Percentiles rank a stretch among this genome's conserved stretches.
Conservation (phyloP, 2,329 filamentous ascomycete genomes). For the Xylaria sp. region DNA sequence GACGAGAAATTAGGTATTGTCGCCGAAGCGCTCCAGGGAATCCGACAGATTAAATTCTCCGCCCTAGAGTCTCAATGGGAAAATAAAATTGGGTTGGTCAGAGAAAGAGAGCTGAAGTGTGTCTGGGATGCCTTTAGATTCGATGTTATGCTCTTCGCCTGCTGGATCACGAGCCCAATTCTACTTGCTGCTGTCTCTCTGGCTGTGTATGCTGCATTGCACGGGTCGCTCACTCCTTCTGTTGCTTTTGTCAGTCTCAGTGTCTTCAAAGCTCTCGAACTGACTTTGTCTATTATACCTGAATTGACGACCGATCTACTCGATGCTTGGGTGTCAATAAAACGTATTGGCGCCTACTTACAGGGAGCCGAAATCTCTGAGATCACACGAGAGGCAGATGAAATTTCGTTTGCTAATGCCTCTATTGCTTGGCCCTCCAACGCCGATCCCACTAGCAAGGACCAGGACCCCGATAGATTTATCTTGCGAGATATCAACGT, state of each 20-base stretch:
- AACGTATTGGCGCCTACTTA: constrained; percentile 75
- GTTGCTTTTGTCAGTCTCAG: constrained; percentile 81
- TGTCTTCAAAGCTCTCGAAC: constrained; percentile 75
- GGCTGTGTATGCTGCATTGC: constrained; percentile 67
- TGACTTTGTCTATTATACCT: constrained; percentile 72
- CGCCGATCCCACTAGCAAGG: constrained; percentile 45
- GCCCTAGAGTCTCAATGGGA: constrained; percentile 79
- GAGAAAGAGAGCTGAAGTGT: constrained; percentile 69
- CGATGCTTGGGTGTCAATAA: constrained; percentile 75
- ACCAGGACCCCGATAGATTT: constrained; percentile 65
- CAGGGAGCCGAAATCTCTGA: constrained; percentile 66
- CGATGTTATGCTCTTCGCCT: constrained; percentile 67
- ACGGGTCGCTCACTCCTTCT: constrained; percentile 70
- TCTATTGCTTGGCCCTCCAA: constrained; percentile 78
- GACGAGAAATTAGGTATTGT: constrained; percentile 78
- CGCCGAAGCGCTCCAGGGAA: constrained; percentile 77
- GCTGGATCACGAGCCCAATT: constrained; percentile 77
- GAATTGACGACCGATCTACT: constrained; percentile 73
- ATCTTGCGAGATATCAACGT: constrained; percentile 68
- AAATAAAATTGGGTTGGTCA: constrained; percentile 66
- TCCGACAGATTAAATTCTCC: constrained; percentile 85
- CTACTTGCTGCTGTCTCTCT: constrained; percentile 74
- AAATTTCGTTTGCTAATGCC: constrained; percentile 69
- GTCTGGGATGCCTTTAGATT: constrained; percentile 70
- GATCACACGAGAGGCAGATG: constrained; percentile 59